Evolutionary conservation across 768 basidiomycete species (phyloP).

Genomic region (Leccinum ochraceum): DNA sequence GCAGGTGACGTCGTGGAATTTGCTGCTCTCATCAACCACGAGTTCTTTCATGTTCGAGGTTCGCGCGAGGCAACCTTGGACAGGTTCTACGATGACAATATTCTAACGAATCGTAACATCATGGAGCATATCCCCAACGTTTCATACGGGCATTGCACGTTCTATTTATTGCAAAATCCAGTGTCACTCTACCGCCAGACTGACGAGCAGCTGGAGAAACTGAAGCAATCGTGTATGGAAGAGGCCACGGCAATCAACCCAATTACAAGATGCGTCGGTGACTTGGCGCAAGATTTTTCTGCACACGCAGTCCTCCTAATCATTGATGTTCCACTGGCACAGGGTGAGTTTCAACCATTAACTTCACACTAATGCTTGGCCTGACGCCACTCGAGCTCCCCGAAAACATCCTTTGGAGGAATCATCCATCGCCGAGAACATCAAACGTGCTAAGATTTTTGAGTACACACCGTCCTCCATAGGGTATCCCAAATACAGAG

Average conservation of each 20-base stretch:
- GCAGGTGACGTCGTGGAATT: not conserved
- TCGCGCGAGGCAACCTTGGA: not conserved
- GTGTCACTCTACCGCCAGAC: not conserved
- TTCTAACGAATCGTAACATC: not conserved
- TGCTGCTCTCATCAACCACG: not conserved
- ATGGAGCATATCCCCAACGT: not conserved
- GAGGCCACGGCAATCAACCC: not conserved
- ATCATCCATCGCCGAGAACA: not conserved
- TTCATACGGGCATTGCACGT: not conserved
- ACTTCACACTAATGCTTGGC: not conserved
- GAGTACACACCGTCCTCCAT: not conserved
- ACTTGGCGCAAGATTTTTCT: not conserved
- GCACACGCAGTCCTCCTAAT: not conserved
- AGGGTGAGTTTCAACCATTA: not conserved
- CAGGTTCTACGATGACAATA: not conserved
- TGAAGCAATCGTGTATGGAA: not conserved
- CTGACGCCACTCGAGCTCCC: not conserved
- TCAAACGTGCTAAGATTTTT: not conserved
- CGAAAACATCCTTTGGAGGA: not conserved
- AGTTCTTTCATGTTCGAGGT: not conserved
- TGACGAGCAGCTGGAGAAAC: not conserved
- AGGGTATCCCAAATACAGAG: not conserved
- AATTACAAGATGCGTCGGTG: not conserved
- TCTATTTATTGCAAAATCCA: not conserved
- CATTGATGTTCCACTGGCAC: not conserved